Percentiles rank a stretch among this genome's conserved stretches.
Evolutionary conservation across 2,329 filamentous ascomycete genomes (phyloP).

Genomic region (Arthrobotrys conoides): DNA sequence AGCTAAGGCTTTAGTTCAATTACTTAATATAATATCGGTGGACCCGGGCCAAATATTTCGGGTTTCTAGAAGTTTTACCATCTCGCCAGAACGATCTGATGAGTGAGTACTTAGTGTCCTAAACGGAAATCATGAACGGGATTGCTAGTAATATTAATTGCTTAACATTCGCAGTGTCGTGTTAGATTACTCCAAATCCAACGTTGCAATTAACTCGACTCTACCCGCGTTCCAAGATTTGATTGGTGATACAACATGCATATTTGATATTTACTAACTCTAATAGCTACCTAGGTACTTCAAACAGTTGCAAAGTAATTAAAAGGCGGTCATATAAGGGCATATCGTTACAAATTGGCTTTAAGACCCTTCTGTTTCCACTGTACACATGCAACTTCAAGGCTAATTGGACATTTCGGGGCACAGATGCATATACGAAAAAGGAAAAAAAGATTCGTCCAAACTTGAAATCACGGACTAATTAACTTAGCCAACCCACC

Average conservation of each 20-base stretch:
- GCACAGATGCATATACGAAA: no score
- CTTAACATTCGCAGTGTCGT: background rate
- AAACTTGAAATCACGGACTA: background rate
- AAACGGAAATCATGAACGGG: background rate
- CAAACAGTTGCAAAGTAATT: no score
- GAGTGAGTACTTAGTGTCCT: background rate
- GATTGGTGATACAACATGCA: background rate
- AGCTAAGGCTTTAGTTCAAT: no score
- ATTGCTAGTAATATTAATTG: no score
- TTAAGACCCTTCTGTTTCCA: no score
- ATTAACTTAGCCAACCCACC: no score
- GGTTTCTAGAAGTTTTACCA: background rate
- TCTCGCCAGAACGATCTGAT: background rate
- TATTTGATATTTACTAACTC: background rate
- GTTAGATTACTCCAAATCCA: background rate
- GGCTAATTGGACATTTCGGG: no score
- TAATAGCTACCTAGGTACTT: no score
- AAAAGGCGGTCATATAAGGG: no score
- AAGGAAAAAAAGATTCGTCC: background rate
- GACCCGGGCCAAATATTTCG: background rate
- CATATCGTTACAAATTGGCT: no score
- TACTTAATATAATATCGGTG: background rate
- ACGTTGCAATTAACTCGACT: background rate
- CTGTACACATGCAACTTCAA: no score
- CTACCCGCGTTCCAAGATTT: background rate